Base-by-base conservation (phyloP, 225 moss, liverwort and hornwort species). In the Physcomitrellopsis africana region DNA sequence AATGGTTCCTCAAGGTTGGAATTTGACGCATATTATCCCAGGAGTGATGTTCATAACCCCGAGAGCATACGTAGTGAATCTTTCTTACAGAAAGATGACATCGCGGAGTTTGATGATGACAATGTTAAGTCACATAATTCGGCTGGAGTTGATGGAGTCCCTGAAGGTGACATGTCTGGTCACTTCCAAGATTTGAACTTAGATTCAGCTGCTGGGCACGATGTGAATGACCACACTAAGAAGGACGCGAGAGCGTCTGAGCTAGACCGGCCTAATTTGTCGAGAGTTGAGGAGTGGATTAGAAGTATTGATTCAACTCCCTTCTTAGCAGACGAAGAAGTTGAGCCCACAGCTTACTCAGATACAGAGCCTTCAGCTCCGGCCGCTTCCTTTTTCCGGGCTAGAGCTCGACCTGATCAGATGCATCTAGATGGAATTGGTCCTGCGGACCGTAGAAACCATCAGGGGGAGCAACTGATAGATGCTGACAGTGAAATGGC, bases 281-380 rank as follows among this genome's bases (percentile, higher is more conserved):
- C 80, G 51, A 82, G 96, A 44, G 92, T 96, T 20, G 92, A 91
- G 73, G 92, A 96, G 76, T 94, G 97, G 97, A 88, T 97, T 22
- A 90, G 73, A 55, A 92, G 32, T 53, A 84, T 94, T 29, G 89
- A 87, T 71, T 63, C 80, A 51, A 62, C 80, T 45, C 68, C 77
- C 18, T 60, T 88, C 29, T 45, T 77, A 58, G 77, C 55, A n/a
- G 90, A 82, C 0, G 89, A 89, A 26, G 90, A 87, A 44, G 65
- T 70, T 62, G 90, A 90, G 62, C 48, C 26, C 3, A 7, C 32
- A 45, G 75, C 53, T 22, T 82, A 81, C 41, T 79, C 73, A 5
- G 87, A 90, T 45, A 76, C 82, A 23, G 73, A 78, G 60, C 91
- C 88, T 16, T 80, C 94, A 51, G 87, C 88, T 48, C 85, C 88